A percentile compares a stretch with the other conserved stretches of the same genome.
Evolutionary conservation across 768 basidiomycete species (phyloP).

Genomic region (Mrakia frigida): DNA sequence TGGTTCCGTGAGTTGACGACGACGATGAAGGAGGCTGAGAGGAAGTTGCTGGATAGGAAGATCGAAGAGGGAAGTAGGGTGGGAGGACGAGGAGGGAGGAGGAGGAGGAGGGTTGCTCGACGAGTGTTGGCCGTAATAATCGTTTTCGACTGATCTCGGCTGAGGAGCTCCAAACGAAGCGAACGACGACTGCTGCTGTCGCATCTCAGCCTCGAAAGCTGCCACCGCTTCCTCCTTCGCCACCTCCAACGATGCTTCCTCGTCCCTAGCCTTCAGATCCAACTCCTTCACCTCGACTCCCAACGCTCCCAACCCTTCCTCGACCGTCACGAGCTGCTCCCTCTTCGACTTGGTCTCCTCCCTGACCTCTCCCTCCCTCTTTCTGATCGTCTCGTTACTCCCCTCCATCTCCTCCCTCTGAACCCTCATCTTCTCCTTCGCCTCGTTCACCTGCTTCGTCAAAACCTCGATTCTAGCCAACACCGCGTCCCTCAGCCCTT

Average conservation of each 20-base stretch:
- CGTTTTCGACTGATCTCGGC: conserved; percentile 27
- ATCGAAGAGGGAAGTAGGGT: conserved; percentile 22
- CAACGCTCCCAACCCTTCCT: conserved; percentile 57
- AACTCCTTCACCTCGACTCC: conserved; percentile 64
- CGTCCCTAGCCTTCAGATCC: conserved; percentile 63
- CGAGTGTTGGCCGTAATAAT: conserved; percentile 23
- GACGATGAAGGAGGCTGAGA: conserved; percentile 22
- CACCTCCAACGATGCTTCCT: conserved; percentile 57
- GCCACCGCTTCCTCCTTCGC: conserved; percentile 54
- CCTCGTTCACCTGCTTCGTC: conserved; percentile 38
- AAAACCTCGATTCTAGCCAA: conserved; percentile 37
- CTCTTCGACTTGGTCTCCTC: conserved; percentile 52
- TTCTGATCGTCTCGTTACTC: conserved; percentile 59
- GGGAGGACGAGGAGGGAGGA: conserved; percentile 9
- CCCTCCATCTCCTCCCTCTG: conserved; percentile 47
- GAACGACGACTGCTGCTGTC: conserved; percentile 14
- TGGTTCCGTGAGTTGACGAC: conserved; percentile 23
- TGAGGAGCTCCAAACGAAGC: conserved; percentile 21
- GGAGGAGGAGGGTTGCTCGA: conserved; percentile 8
- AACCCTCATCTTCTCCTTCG: conserved; percentile 41
- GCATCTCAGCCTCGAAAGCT: conserved; percentile 24
- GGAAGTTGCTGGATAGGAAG: conserved; percentile 26
- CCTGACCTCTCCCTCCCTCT: conserved; percentile 50
- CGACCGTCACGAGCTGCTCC: conserved; percentile 49
- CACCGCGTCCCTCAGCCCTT: conserved; percentile 56